phyloP scores from a whole-genome alignment of 805 yeast species.

The Cyberlindnera nakhonratchasimensis region DNA sequence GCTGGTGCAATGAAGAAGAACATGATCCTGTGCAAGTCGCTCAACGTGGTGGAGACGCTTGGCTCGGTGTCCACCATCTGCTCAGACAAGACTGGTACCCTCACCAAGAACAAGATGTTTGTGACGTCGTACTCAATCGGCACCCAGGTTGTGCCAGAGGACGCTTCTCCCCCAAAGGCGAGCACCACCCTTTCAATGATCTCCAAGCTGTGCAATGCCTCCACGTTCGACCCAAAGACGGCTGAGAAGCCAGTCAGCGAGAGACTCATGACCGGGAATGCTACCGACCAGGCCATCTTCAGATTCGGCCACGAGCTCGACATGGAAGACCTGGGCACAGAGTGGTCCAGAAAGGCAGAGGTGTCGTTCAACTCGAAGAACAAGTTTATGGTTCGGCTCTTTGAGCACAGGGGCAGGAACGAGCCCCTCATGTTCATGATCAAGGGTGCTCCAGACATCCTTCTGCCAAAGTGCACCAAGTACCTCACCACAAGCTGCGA shows the following conservation, averaged over 20 bases:
- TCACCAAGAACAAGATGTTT: constrained; percentile 49
- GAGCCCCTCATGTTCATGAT: constrained; percentile 23
- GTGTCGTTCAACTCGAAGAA: constrained; percentile 44
- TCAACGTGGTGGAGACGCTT: constrained; percentile 51
- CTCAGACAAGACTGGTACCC: constrained; percentile 43
- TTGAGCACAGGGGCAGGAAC: constrained; percentile 9
- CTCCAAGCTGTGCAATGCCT: constrained; percentile 36
- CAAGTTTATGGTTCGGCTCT: constrained; percentile 40
- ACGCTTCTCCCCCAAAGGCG: constrained; percentile 1
- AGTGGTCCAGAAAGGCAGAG: constrained; percentile 30
- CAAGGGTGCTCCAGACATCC: constrained; percentile 47
- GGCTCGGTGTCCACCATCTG: constrained; percentile 50
- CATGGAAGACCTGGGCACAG: constrained; percentile 10
- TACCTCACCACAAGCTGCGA: constrained; percentile 18
- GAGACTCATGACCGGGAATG: constrained; percentile 39
- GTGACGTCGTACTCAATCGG: constrained; percentile 30
- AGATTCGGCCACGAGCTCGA: constrained; percentile 32
- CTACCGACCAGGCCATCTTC: constrained; percentile 46
- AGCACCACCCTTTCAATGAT: constrained; percentile 17
- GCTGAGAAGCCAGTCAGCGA: constrained; percentile 16
- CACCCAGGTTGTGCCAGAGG: neutral
- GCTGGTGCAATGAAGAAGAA: constrained; percentile 44
- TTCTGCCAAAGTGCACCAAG: constrained; percentile 32
- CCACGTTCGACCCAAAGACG: constrained; percentile 26
- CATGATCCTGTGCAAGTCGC: constrained; percentile 43